A percentile compares a stretch with the other conserved stretches of the same genome.
These are phyloP conservation scores for Mortierella sp. DNA, from an alignment of 371 early-diverging fungal species.

Conservation along the genomic window DNA sequence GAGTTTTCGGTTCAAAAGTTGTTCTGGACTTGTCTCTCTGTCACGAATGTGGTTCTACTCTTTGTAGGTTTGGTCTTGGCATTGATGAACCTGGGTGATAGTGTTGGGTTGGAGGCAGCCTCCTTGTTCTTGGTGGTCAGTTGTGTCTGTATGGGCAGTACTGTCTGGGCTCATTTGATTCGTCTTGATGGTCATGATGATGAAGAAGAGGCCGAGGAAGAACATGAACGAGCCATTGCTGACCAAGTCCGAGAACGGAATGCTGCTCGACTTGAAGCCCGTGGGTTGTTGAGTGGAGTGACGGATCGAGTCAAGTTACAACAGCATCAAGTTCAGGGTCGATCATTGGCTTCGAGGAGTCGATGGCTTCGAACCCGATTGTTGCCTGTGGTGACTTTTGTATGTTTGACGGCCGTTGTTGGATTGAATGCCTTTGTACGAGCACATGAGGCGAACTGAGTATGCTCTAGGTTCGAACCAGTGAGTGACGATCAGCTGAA, in stretches of 20 bases:
- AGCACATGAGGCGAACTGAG: too few relatives aligned
- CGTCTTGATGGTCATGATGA: constrained; percentile 2
- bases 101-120: constrained; percentile 3
- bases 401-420: constrained; percentile 25
- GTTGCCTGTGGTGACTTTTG: constrained; percentile 31
- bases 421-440: constrained; percentile 27
- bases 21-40: constrained; percentile 4
- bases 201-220: constrained; percentile 1
- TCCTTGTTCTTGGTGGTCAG: constrained; percentile 7
- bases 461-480: too few relatives aligned
- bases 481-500: background rate
- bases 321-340: too few relatives aligned
- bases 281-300: too few relatives aligned
- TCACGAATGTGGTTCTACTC: background rate
- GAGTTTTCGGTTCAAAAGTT: background rate
- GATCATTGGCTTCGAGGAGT: background rate
- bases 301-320: too few relatives aligned
- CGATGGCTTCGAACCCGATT: constrained; percentile 39
- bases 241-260: background rate
- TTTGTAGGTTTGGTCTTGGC: constrained; percentile 3
- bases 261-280: too few relatives aligned
- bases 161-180: constrained; percentile 8
- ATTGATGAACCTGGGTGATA: constrained; percentile 6
- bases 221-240: background rate
- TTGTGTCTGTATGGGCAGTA: constrained; percentile 9